Conservation (phyloP, 805 yeast species). For the Jamesozyma hellenica region DNA sequence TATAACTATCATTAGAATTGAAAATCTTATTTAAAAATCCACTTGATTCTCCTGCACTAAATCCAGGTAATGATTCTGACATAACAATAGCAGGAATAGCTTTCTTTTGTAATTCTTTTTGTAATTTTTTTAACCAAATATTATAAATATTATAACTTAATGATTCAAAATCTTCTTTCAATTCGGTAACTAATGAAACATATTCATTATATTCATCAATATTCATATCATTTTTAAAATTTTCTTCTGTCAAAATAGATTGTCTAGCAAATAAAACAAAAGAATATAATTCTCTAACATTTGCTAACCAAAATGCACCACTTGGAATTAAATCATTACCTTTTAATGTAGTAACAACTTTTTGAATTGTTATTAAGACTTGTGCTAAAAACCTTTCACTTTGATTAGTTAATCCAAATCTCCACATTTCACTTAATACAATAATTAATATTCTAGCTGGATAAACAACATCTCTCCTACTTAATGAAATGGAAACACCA, state of each 20-base stretch:
- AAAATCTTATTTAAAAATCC: constrained; percentile 80
- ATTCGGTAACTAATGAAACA: constrained; percentile 76
- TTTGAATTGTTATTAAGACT: constrained; percentile 78
- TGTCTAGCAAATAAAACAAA: constrained; percentile 90
- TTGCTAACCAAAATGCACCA: constrained; percentile 96
- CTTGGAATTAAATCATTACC: constrained; percentile 83
- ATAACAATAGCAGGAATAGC: constrained; percentile 91
- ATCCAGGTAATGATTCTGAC: constrained; percentile 93
- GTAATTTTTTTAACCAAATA: constrained; percentile 94
- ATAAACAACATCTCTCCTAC: constrained; percentile 85
- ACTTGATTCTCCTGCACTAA: constrained; percentile 70
- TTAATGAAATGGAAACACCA: constrained; percentile 70
- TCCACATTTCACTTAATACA: constrained; percentile 94
- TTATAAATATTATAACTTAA: constrained; percentile 89
- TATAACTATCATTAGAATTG: constrained; percentile 57
- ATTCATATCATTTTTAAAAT: constrained; percentile 72
- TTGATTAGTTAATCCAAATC: constrained; percentile 85
- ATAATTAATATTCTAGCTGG: constrained; percentile 93
- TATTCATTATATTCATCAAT: constrained; percentile 86
- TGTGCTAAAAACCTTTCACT: constrained; percentile 86
- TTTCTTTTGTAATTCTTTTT: constrained; percentile 80
- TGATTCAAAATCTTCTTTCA: constrained; percentile 88
- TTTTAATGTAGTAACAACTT: constrained; percentile 63
- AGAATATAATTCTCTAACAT: constrained; percentile 89
- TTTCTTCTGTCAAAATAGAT: constrained; percentile 79